Base-by-base conservation (phyloP, 768 basidiomycete genomes). In the Boletus reticuloceps region DNA sequence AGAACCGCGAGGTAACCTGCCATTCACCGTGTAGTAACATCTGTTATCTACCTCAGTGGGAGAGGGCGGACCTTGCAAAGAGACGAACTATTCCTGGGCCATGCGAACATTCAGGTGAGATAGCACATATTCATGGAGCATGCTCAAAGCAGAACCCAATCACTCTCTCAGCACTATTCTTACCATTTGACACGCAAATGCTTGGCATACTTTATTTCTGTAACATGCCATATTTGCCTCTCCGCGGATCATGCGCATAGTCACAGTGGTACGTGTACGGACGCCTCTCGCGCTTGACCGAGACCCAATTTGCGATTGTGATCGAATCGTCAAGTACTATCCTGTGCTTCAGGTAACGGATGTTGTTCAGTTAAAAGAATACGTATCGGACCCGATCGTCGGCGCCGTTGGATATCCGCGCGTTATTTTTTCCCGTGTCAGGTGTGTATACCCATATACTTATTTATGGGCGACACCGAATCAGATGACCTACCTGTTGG, bases 351-450 rank as follows among this genome's bases (percentile, higher is more conserved):
- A 48, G 38, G 16, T 17, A 29, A 36, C 27, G 47, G 14, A 22
- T 16, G 3, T 11, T 51, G 34, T 38, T 40, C 34, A 9, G 20
- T 6, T 45, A 20, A 22, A 42, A 27, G 20, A 29, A 27, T 39
- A 16, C 29, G 3, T 29, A 20, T 17, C 50, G 47, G 36, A 31
- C 36, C 59, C 64, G 54, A 64, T 58, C 13, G 25, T 62, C 60
- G 54, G 63, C 36, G 45, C 32, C 45, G 46, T 19, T 20, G 51
- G 29, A 44, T 34, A 10, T 20, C 47, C 7, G 40, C 39, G 44
- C 20, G 17, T 38, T 54, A 38, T 44, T 47, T 39, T 53, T 37
- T 52, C 47, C 29, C 43, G 46, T 43, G 53, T 49, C 54, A 44
- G 43, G 47, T 59, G 56, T 14, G 34, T 36, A 36, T 36, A 36